These are phyloP conservation scores for Medicago truncatula DNA, from an alignment of 306 rosid genomes.

Conservation along the genomic window DNA sequence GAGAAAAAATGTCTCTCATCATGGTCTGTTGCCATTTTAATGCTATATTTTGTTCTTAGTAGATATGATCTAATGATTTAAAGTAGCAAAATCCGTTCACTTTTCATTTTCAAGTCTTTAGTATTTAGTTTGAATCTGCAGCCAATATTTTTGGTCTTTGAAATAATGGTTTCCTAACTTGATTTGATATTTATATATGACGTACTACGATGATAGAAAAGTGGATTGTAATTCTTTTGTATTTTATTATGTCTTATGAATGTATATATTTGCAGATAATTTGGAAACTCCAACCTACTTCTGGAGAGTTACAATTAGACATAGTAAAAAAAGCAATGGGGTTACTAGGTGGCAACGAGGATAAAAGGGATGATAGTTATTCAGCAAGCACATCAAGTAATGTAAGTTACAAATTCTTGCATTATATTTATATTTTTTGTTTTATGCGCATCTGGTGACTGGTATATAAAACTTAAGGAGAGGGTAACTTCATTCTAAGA, in stretches of 20 bases:
- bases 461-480: slow-evolving; percentile 11
- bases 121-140: slow-evolving; percentile 29
- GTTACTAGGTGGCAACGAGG: slow-evolving; percentile 36
- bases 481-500: slow-evolving; percentile 27
- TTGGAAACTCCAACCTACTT: slow-evolving; percentile 58
- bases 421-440: neutral
- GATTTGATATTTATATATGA: slow-evolving; percentile 1
- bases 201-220: neutral
- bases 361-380: slow-evolving; percentile 38
- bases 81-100: slow-evolving; percentile 22
- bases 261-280: slow-evolving; percentile 46
- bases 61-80: slow-evolving; percentile 26
- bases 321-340: slow-evolving; percentile 57
- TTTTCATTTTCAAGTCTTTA: slow-evolving; percentile 10
- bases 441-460: neutral
- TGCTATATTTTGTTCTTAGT: slow-evolving; percentile 17
- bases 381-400: slow-evolving; percentile 37
- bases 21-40: neutral
- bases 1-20: slow-evolving; percentile 27
- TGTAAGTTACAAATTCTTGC: slow-evolving; percentile 45
- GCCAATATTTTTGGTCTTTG: slow-evolving; percentile 36
- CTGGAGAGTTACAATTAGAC: slow-evolving; percentile 51
- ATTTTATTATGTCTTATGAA: slow-evolving; percentile 19
- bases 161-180: neutral
- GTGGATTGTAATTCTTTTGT: slow-evolving; percentile 35